These are phyloP conservation scores for Scedosporium boydii DNA, from an alignment of 2,329 filamentous ascomycete genomes.

Conservation along the genomic window DNA sequence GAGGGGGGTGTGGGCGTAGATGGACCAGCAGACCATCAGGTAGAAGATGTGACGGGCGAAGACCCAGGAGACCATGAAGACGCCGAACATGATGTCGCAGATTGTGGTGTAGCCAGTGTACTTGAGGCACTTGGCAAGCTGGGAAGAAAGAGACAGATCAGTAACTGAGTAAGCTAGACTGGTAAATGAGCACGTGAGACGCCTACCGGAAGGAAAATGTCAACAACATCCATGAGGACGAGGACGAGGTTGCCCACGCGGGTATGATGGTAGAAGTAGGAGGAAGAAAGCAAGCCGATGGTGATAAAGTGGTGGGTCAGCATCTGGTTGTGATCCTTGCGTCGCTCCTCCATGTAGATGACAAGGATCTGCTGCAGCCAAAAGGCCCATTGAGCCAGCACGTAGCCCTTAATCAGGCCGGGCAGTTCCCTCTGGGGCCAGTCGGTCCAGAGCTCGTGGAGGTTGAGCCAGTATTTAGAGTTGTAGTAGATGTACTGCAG, in stretches of 20 bases:
- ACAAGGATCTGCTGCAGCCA: conserved; percentile 92
- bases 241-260: conserved; percentile 83
- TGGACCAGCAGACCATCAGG: conserved; percentile 70
- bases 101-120: conserved; percentile 67
- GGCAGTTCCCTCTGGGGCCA: conserved; percentile 74
- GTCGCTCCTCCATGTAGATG: conserved; percentile 85
- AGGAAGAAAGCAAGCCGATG: conserved; percentile 65
- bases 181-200: conserved; percentile 9
- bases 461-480: conserved; percentile 69
- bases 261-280: conserved; percentile 80
- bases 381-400: conserved; percentile 82
- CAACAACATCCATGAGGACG: conserved; percentile 87
- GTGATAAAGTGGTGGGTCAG: conserved; percentile 91
- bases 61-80: conserved; percentile 84
- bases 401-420: conserved; percentile 76
- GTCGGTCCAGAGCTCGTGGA: conserved; percentile 69
- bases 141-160: background rate
- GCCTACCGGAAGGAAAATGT: conserved; percentile 75
- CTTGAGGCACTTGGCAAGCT: conserved; percentile 89
- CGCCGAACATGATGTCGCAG: conserved; percentile 75
- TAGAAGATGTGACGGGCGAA: conserved; percentile 75
- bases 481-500: conserved; percentile 67
- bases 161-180: background rate
- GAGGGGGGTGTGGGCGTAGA: conserved; percentile 55
- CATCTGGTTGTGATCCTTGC: conserved; percentile 97